Evolutionary conservation across 441 rosid species (phyloP), one percentile per base, ranked within the genome.

Genomic region (Jatropha podagrica): DNA sequence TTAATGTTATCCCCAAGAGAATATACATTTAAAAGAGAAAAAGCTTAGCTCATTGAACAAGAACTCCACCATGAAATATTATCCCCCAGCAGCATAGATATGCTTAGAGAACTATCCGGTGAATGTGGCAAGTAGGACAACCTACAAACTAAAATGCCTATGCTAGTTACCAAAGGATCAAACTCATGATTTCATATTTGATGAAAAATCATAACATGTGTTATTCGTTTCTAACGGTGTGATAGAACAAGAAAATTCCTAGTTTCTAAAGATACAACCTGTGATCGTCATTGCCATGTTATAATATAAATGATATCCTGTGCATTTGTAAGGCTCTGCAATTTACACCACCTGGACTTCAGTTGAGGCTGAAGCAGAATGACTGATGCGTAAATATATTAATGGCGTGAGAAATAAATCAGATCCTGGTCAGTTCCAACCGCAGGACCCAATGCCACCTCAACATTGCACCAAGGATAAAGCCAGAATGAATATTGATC

Each of bases 321-420:
- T 74, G 80, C 72, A 73, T 64, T 72, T 79, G 49, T 68, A 26
- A 64, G 65, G 74, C 84, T 71, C 74, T 51, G 82, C 80, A 73
- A 80, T 80, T 67, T 82, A 78, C 82, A 75, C 78, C 81, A 80
- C 23, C 38, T 52, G 69, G 71, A 76, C 73, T 78, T 70, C 40
- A 74, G 68, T 74, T 56, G 46, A 46, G 75, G 84, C 73, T 62
- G 81, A 63, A 78, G 77, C 68, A 54, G 68, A 78, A 62, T 72
- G 58, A 46, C 75, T 69, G 66, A 72, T 56, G 20, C 15, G 77
- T 69, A 51, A 75, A 79, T 75, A 63, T 77, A 76, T 67, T 63
- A 73, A 73, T 69, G 74, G 61, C 64, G 41, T 48, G 58, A 40
- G 74, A 74, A 66, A 76, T 68, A 69, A 75, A 80, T 80, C 76